Conservation (phyloP, 768 basidiomycete genomes). For the Leccinum incarnatum region DNA sequence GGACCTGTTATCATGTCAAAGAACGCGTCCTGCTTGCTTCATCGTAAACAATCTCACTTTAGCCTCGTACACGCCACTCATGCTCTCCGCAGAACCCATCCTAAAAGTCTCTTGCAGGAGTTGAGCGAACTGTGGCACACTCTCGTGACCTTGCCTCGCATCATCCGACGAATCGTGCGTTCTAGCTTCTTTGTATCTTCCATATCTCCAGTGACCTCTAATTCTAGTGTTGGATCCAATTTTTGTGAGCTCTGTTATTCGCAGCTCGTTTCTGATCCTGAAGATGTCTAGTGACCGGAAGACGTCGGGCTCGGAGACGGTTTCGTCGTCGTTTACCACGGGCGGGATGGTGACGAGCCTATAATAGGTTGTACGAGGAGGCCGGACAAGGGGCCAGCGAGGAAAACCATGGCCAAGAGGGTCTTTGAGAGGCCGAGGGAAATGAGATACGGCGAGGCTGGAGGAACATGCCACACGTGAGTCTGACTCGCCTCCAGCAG, state of each 20-base stretch:
- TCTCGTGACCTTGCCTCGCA: constrained; percentile 62
- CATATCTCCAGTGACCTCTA: constrained; percentile 6
- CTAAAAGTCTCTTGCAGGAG: constrained; percentile 39
- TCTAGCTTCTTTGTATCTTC: constrained; percentile 2
- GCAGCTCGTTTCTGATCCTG: not conserved
- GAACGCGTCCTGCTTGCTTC: constrained; percentile 66
- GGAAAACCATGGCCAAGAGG: constrained; percentile 84
- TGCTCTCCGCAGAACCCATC: constrained; percentile 7
- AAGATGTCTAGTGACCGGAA: constrained; percentile 38
- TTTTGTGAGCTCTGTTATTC: constrained; percentile 55
- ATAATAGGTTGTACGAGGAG: constrained; percentile 90
- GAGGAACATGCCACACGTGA: constrained; percentile 1
- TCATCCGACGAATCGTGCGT: constrained; percentile 80
- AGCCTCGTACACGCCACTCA: constrained; percentile 2
- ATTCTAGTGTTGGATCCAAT: constrained; percentile 69
- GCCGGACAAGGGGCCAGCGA: constrained; percentile 89
- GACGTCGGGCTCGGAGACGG: no score
- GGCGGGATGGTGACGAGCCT: constrained; percentile 39
- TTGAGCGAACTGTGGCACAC: constrained; percentile 71
- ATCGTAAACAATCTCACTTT: constrained; percentile 14
- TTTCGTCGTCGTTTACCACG: no score
- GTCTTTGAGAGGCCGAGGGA: constrained; percentile 87
- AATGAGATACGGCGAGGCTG: constrained; percentile 84
- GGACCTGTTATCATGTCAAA: constrained; percentile 59
- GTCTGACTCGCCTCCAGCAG: not conserved